Conservation (phyloP, 179 eudicot species). For the Sideroxylon spinosum region DNA sequence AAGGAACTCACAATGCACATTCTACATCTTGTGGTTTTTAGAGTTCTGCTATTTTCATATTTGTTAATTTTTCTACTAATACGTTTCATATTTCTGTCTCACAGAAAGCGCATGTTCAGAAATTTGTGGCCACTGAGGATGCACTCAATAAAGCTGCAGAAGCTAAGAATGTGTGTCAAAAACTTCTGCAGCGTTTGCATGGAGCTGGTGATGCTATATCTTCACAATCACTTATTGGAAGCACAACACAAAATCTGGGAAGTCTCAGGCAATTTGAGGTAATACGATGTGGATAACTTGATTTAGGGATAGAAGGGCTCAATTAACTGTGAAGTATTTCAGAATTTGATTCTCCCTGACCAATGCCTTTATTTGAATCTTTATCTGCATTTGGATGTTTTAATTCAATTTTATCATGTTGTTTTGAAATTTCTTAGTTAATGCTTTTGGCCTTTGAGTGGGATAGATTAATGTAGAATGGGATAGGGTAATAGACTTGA, state of each 20-base stretch:
- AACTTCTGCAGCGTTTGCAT: conserved; percentile 72
- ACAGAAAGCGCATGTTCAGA: conserved; percentile 98
- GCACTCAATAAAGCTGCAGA: conserved; percentile 93
- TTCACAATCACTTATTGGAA: conserved; percentile 52
- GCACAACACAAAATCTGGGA: conserved; percentile 74
- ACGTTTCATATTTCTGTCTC: conserved; percentile 14
- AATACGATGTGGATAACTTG: conserved; percentile 13
- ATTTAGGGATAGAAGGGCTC: background rate
- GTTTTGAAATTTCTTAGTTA: background rate
- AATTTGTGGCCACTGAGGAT: conserved; percentile 98
- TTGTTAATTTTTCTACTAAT: background rate
- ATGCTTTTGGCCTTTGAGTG: background rate
- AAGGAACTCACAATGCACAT: background rate
- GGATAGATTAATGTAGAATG: background rate
- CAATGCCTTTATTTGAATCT: conserved; percentile 2
- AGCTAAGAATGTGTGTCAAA: conserved; percentile 67
- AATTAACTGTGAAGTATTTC: background rate
- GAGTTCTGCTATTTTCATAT: background rate
- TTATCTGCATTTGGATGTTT: conserved; percentile 9
- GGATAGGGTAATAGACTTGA: background rate
- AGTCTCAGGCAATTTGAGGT: conserved; percentile 96
- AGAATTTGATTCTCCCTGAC: background rate
- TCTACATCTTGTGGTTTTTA: background rate
- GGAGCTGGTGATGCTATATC: conserved; percentile 67
- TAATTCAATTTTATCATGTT: background rate